A percentile compares a stretch with the other conserved stretches of the same genome.
These are phyloP conservation scores for Spongospora subterranea DNA, from an alignment of 208 protist species.

Conservation along the genomic window DNA sequence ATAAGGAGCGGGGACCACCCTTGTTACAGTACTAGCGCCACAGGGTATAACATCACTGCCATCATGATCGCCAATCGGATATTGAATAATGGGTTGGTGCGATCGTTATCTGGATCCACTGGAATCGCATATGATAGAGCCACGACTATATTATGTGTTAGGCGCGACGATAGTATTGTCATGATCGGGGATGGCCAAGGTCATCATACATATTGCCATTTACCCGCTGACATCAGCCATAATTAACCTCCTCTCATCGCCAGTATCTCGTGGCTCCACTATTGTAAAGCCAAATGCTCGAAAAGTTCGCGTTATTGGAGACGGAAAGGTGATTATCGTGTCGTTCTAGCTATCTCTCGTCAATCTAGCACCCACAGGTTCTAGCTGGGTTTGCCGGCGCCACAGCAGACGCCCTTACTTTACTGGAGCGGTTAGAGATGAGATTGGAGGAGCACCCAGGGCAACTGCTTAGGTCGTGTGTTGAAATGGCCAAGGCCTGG, in stretches of 20 bases:
- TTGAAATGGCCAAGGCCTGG: slow-evolving; percentile 93
- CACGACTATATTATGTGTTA: slow-evolving; percentile 50
- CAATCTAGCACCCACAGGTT: not conserved
- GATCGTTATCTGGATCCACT: not conserved
- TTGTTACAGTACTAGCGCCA: not conserved
- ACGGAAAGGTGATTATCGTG: slow-evolving; percentile 71
- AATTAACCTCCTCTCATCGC: not conserved
- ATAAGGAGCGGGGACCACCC: too few relatives aligned
- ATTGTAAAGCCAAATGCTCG: slow-evolving; percentile 71
- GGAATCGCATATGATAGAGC: not conserved
- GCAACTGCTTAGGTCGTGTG: slow-evolving; percentile 87
- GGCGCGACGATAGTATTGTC: slow-evolving; percentile 78
- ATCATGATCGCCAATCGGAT: not conserved
- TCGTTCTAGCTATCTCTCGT: not conserved
- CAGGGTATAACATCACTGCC: not conserved
- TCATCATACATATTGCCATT: not conserved
- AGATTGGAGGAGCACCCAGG: slow-evolving; percentile 89
- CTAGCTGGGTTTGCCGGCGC: slow-evolving; percentile 89
- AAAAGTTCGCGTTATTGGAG: slow-evolving; percentile 67
- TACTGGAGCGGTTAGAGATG: slow-evolving; percentile 91
- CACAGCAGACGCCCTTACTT: slow-evolving; percentile 90
- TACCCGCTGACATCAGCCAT: not conserved
- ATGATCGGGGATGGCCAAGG: slow-evolving; percentile 88
- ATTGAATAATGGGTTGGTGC: too few relatives aligned
- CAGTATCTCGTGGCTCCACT: slow-evolving; percentile 87